These are phyloP conservation scores for Datisca glomerata DNA, from an alignment of 306 rosid species.

Conservation along the genomic window DNA sequence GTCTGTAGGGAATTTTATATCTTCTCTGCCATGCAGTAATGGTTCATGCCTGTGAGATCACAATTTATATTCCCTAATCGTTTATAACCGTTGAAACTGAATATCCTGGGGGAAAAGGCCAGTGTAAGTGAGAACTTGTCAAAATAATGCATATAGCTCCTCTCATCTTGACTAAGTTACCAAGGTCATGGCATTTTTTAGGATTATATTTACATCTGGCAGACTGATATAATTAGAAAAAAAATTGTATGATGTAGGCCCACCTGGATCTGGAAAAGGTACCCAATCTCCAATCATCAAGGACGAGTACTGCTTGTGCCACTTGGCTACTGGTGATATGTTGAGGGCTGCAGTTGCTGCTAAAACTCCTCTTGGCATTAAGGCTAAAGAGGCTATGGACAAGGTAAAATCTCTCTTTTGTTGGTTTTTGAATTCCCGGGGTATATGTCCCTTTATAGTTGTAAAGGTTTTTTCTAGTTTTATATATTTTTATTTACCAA, in stretches of 20 bases:
- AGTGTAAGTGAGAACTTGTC: too few relatives aligned
- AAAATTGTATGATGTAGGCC: slow-evolving; percentile 68
- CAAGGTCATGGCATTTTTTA: not conserved
- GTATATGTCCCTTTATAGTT: too few relatives aligned
- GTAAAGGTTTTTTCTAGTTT: not conserved
- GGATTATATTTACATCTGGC: too few relatives aligned
- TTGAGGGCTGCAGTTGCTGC: slow-evolving; percentile 89
- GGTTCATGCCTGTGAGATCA: too few relatives aligned
- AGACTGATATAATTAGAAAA: too few relatives aligned
- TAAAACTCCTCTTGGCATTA: slow-evolving; percentile 86
- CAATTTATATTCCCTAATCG: too few relatives aligned
- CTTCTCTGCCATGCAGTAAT: too few relatives aligned
- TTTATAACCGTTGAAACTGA: too few relatives aligned
- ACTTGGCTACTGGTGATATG: slow-evolving; percentile 98
- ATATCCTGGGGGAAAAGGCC: not conserved
- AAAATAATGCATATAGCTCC: too few relatives aligned
- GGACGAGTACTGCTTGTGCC: slow-evolving; percentile 96
- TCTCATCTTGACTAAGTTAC: not conserved
- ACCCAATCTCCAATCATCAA: slow-evolving; percentile 93
- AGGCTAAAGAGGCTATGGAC: slow-evolving; percentile 98
- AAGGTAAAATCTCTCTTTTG: slow-evolving; percentile 32
- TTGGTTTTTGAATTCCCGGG: too few relatives aligned
- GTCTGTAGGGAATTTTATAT: too few relatives aligned
- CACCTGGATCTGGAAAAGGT: slow-evolving; percentile 99
- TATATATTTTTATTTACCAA: not conserved